These are phyloP conservation scores for Diaporthe vexans DNA, from an alignment of 2,329 filamentous ascomycete species.

Conservation along the genomic window DNA sequence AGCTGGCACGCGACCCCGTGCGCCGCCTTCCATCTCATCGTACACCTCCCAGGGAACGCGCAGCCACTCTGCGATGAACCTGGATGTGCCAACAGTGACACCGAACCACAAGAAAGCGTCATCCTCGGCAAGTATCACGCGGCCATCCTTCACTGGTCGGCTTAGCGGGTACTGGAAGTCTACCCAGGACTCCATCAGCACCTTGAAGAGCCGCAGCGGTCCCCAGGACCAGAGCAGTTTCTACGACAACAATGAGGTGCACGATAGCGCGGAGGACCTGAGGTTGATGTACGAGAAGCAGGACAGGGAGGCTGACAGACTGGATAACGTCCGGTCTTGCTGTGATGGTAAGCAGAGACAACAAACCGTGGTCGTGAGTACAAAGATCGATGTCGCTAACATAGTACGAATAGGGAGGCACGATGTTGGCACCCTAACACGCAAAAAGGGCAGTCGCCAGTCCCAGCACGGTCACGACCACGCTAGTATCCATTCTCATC, in stretches of 20 bases:
- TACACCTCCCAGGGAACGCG: slow-evolving; percentile 82
- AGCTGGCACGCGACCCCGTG: slow-evolving; percentile 65
- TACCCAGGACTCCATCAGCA: slow-evolving; percentile 65
- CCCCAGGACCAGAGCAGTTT: slow-evolving; percentile 59
- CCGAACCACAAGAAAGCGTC: slow-evolving; percentile 59
- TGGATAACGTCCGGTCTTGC: slow-evolving; percentile 97
- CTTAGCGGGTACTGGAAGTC: slow-evolving; percentile 73
- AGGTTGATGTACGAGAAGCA: slow-evolving; percentile 83
- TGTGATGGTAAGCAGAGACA: slow-evolving; percentile 83
- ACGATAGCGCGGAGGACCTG: slow-evolving; percentile 87
- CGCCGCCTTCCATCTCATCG: slow-evolving; percentile 79
- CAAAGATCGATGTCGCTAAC: neutral
- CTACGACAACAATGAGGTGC: slow-evolving; percentile 68
- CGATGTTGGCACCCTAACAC: slow-evolving; percentile 74
- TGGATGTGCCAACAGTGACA: slow-evolving; percentile 70
- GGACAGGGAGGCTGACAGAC: slow-evolving; percentile 80
- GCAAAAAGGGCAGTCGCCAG: slow-evolving; percentile 61
- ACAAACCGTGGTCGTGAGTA: neutral
- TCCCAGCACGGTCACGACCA: slow-evolving; percentile 51
- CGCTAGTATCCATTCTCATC: slow-evolving; percentile 38
- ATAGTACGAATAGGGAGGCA: slow-evolving; percentile 71
- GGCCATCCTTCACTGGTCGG: slow-evolving; percentile 54
- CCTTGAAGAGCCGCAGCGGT: slow-evolving; percentile 65
- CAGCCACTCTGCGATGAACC: slow-evolving; percentile 69
- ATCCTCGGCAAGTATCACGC: slow-evolving; percentile 33